Evolutionary conservation across 495 filamentous ascomycete genomes (phyloP).

Genomic region (Penicillium psychrofluorescens): DNA sequence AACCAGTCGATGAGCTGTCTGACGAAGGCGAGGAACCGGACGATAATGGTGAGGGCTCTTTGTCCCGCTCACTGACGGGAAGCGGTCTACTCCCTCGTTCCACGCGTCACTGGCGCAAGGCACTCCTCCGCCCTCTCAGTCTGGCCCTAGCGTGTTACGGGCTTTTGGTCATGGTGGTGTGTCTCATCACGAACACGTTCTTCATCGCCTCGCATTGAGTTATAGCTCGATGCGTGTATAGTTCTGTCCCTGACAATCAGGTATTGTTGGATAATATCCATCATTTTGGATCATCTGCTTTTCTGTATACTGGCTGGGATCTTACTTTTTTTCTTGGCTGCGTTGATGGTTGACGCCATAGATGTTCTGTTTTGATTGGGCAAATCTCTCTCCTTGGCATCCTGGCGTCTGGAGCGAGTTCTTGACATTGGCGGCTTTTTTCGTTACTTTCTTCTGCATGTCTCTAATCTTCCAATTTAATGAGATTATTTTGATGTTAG

Average conservation of each 20-base stretch:
- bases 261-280: constrained; percentile 4
- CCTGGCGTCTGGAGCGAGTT: not conserved
- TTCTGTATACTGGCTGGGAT: constrained; percentile 2
- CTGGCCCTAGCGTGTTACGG: constrained; percentile 79
- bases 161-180: constrained; percentile 79
- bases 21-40: constrained; percentile 39
- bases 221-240: not conserved
- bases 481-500: too few relatives aligned
- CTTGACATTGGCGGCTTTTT: too few relatives aligned
- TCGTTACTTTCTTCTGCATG: too few relatives aligned
- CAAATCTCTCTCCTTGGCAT: not conserved
- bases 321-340: not conserved
- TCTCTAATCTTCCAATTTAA: too few relatives aligned
- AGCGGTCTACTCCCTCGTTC: constrained; percentile 44
- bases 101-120: constrained; percentile 47
- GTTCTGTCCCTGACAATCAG: constrained; percentile 12
- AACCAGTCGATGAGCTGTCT: constrained; percentile 37
- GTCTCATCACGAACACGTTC: constrained; percentile 75
- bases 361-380: not conserved
- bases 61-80: constrained; percentile 29
- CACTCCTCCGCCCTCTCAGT: constrained; percentile 62
- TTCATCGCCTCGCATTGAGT: constrained; percentile 51
- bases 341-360: too few relatives aligned
- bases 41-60: constrained; percentile 28
- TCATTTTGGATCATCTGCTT: constrained; percentile 15